Evolutionary conservation across 352 stramenopile genomes (phyloP).

Genomic region (Poterioochromonas sp.): DNA sequence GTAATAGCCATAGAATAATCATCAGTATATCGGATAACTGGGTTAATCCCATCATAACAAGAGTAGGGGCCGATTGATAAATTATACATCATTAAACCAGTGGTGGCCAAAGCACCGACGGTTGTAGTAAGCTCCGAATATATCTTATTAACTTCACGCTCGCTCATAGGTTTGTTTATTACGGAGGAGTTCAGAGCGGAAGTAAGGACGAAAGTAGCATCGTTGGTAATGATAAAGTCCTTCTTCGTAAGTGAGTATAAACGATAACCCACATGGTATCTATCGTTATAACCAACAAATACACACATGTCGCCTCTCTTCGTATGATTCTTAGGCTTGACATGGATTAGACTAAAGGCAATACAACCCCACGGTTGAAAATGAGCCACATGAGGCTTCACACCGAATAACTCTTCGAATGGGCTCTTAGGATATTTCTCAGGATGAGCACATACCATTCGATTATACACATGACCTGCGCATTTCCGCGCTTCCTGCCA

Average conservation of each 20-base stretch:
- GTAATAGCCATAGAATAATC: conserved; percentile 35
- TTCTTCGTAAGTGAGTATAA: conserved; percentile 32
- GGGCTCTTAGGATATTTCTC: conserved; percentile 14
- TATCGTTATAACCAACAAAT: conserved; percentile 26
- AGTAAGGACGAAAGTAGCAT: conserved; percentile 33
- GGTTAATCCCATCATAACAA: conserved; percentile 34
- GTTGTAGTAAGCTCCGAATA: conserved; percentile 34
- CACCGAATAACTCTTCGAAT: conserved; percentile 18
- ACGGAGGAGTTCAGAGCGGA: conserved; percentile 31
- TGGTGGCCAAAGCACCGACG: conserved; percentile 29
- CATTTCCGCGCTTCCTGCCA: conserved; percentile 14
- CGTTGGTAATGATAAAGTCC: conserved; percentile 33
- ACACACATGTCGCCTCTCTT: neutral
- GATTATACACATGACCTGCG: conserved; percentile 30
- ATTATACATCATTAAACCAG: conserved; percentile 35
- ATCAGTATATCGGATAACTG: conserved; percentile 33
- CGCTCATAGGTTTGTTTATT: conserved; percentile 33
- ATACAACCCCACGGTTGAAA: conserved; percentile 21
- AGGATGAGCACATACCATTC: conserved; percentile 23
- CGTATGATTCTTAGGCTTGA: conserved; percentile 23
- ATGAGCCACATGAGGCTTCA: conserved; percentile 17
- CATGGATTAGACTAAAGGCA: conserved; percentile 18
- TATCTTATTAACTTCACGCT: conserved; percentile 34
- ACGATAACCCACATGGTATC: conserved; percentile 27
- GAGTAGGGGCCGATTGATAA: conserved; percentile 33